phyloP scores from a whole-genome alignment of 305 asterid species.

The Ajuga reptans region DNA sequence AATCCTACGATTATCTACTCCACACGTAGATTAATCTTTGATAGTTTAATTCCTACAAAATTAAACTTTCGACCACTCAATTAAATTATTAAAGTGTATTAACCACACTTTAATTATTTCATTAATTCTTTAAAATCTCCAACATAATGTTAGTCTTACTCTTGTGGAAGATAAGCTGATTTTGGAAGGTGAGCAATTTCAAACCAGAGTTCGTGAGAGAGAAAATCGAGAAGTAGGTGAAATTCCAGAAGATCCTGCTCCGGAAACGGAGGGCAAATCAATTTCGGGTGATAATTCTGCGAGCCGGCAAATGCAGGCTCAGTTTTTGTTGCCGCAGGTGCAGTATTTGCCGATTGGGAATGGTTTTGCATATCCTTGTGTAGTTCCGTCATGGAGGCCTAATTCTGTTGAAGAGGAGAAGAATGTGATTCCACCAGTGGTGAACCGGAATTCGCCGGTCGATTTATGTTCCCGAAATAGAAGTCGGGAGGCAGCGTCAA shows the following conservation, averaged over 20 bases:
- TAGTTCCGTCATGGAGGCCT: background rate
- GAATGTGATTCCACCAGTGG: background rate
- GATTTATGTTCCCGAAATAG: background rate
- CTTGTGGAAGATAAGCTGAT: slow-evolving; percentile 18
- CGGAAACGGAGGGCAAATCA: background rate
- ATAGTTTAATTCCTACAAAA: too few relatives aligned
- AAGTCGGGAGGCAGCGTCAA: background rate
- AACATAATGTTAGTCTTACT: background rate
- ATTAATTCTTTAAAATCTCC: too few relatives aligned
- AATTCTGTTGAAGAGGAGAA: background rate
- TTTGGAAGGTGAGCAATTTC: slow-evolving; percentile 29
- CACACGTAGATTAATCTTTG: too few relatives aligned
- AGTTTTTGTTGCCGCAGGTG: background rate
- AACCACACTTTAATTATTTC: too few relatives aligned
- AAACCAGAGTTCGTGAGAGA: slow-evolving; percentile 23
- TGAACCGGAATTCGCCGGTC: background rate
- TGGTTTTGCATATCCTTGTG: background rate
- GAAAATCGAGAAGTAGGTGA: too few relatives aligned
- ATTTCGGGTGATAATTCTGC: background rate
- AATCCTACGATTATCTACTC: too few relatives aligned
- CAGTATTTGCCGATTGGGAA: background rate
- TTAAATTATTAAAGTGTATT: too few relatives aligned
- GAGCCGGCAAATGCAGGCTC: background rate
- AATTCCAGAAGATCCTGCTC: background rate
- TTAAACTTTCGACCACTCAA: too few relatives aligned